Conservation (phyloP, 2,329 filamentous ascomycete species). For the Sclerotinia spermophila region DNA sequence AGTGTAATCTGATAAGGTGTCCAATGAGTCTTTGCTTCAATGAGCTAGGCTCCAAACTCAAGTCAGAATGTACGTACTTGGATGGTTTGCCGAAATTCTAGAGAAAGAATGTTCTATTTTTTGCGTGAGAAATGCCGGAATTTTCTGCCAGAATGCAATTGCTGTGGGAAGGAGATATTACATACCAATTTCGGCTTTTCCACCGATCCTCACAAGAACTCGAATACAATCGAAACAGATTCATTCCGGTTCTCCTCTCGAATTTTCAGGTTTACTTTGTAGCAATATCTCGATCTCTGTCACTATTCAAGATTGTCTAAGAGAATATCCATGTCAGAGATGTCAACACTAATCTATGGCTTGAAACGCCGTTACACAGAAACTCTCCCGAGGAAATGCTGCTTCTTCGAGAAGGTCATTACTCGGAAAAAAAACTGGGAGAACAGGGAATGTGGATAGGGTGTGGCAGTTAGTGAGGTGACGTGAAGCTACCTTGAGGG, state of each 20-base stretch:
- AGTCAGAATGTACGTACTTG: background rate
- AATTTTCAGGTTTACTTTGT: background rate
- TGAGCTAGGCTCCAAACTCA: background rate
- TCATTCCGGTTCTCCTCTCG: constrained; percentile 4
- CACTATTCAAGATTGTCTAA: background rate
- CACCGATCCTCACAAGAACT: background rate
- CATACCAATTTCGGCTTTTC: background rate
- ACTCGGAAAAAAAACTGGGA: background rate
- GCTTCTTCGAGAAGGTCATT: background rate
- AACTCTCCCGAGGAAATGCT: background rate
- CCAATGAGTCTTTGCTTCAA: background rate
- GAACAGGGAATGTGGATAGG: background rate
- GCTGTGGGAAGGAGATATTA: background rate
- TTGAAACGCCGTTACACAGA: background rate
- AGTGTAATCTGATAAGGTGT: background rate
- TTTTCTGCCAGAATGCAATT: background rate
- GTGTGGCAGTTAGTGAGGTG: background rate
- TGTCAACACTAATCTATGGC: background rate
- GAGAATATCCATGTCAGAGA: background rate
- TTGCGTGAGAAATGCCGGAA: background rate
- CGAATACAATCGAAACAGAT: background rate
- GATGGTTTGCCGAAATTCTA: background rate
- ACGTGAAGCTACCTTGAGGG: background rate
- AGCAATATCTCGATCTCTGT: background rate
- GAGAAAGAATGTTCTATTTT: background rate